phyloP scores from a whole-genome alignment of 495 filamentous ascomycete genomes.

The Rhypophila decipiens region DNA sequence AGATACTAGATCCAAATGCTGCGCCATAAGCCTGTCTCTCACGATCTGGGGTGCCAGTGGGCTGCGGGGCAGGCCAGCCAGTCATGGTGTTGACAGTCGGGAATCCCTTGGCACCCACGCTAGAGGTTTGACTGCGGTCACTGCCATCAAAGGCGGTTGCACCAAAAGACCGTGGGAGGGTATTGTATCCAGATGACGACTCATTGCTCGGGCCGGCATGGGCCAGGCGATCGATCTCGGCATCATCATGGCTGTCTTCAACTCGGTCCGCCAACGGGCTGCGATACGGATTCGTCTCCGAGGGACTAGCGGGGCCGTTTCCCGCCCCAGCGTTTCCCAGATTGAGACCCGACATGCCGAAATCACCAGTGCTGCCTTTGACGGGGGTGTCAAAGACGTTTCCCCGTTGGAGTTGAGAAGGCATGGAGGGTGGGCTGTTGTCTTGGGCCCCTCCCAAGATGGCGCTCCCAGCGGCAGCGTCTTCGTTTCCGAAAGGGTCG shows the following conservation, averaged over 20 bases:
- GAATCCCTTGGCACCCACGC: slow-evolving; percentile 68
- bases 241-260: slow-evolving; percentile 65
- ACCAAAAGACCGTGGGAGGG: slow-evolving; percentile 41
- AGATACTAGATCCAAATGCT: slow-evolving; percentile 67
- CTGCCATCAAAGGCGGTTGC: slow-evolving; percentile 58
- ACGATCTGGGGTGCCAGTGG: slow-evolving; percentile 69
- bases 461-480: slow-evolving; percentile 64
- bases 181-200: slow-evolving; percentile 38
- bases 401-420: slow-evolving; percentile 29
- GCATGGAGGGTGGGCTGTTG: slow-evolving; percentile 49
- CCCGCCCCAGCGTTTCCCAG: slow-evolving; percentile 46
- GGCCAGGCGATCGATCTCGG: slow-evolving; percentile 45
- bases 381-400: slow-evolving; percentile 50
- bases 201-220: slow-evolving; percentile 33
- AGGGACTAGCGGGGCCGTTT: slow-evolving; percentile 68
- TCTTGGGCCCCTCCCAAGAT: slow-evolving; percentile 73
- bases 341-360: slow-evolving; percentile 78
- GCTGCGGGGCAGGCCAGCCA: slow-evolving; percentile 61
- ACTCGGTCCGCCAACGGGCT: slow-evolving; percentile 63
- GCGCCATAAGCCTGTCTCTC: slow-evolving; percentile 55
- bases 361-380: slow-evolving; percentile 52
- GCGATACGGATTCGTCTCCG: slow-evolving; percentile 95
- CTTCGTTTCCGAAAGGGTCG: slow-evolving; percentile 71
- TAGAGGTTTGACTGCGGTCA: slow-evolving; percentile 87
- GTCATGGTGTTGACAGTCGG: slow-evolving; percentile 55